A percentile compares a stretch with the other conserved stretches of the same genome.
phyloP scores from a whole-genome alignment of 768 basidiomycete genomes.

The Obba rivulosa region DNA sequence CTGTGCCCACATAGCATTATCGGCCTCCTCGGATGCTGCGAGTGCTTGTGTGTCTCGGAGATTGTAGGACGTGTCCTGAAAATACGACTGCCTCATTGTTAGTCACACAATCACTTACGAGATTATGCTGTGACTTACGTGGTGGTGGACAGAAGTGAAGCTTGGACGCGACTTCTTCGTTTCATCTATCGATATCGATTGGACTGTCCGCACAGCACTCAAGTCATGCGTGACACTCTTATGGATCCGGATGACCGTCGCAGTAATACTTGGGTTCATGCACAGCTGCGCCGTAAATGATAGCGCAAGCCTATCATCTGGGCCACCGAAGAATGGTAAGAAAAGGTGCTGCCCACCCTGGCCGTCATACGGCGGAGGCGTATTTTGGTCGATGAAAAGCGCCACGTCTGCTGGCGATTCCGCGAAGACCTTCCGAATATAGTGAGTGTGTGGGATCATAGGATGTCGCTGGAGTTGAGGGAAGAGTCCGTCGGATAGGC shows the following conservation, averaged over 20 bases:
- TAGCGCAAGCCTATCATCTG: conserved; percentile 86
- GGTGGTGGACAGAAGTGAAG: conserved; percentile 19
- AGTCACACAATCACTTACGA: too few species aligned
- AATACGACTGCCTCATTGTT: conserved; percentile 33
- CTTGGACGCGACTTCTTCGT: conserved; percentile 8
- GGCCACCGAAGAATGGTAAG: conserved; percentile 90
- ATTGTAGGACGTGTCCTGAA: conserved; percentile 69
- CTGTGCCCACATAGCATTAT: conserved; percentile 70
- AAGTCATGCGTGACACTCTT: conserved; percentile 35
- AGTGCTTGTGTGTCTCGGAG: conserved; percentile 56
- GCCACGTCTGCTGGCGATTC: conserved; percentile 72
- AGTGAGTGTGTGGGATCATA: conserved; percentile 69
- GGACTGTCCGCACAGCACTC: conserved; percentile 10
- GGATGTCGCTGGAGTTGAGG: conserved; percentile 46
- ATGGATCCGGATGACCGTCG: conserved; percentile 65
- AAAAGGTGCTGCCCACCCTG: conserved; percentile 56
- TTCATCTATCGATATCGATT: conserved; percentile 24
- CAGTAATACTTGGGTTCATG: conserved; percentile 54
- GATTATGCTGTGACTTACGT: conserved; percentile 21
- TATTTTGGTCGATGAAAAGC: conserved; percentile 77
- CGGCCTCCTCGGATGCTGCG: conserved; percentile 77
- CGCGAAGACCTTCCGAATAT: conserved; percentile 77
- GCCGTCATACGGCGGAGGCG: conserved; percentile 23
- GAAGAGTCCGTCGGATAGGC: conserved; percentile 81
- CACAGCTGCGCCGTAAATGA: conserved; percentile 79